Evolutionary conservation across 331 rosid genomes (phyloP).

Genomic region (Quercus lobata): DNA sequence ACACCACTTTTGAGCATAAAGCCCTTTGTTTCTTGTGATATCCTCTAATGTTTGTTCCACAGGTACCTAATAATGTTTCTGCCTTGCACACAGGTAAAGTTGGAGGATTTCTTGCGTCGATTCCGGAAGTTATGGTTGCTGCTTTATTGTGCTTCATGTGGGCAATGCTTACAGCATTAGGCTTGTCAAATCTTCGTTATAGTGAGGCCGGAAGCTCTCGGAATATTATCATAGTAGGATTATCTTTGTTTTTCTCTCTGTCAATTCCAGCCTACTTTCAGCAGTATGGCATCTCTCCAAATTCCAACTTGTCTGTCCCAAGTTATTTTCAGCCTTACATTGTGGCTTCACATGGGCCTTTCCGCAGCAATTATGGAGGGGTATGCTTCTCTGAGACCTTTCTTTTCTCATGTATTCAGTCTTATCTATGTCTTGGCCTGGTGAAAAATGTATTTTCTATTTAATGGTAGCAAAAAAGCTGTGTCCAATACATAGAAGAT

Average conservation of each 20-base stretch:
- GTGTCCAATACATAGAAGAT: background rate
- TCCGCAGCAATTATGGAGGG: slow-evolving; percentile 80
- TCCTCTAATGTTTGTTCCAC: slow-evolving; percentile 1
- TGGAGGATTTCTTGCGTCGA: slow-evolving; percentile 97
- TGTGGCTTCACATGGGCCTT: slow-evolving; percentile 94
- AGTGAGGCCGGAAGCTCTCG: slow-evolving; percentile 99
- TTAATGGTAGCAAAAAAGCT: background rate
- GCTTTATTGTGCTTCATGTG: slow-evolving; percentile 99
- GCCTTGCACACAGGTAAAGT: slow-evolving; percentile 64
- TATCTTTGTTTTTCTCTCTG: slow-evolving; percentile 89
- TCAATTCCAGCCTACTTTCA: slow-evolving; percentile 97
- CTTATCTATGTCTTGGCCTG: background rate
- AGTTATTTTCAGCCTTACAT: slow-evolving; percentile 93
- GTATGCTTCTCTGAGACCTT: slow-evolving; percentile 43
- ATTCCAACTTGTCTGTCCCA: slow-evolving; percentile 77
- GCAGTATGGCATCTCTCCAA: slow-evolving; percentile 86
- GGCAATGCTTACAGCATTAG: slow-evolving; percentile 97
- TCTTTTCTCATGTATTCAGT: background rate
- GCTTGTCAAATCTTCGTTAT: slow-evolving; percentile 94
- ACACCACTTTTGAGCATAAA: background rate
- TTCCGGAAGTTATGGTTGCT: slow-evolving; percentile 96
- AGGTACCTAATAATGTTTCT: slow-evolving; percentile 1
- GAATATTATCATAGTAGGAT: slow-evolving; percentile 89
- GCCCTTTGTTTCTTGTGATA: background rate
- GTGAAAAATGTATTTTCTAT: background rate